Base-by-base conservation (phyloP, 2,329 filamentous ascomycete species). In the Claviceps pazoutovae region DNA sequence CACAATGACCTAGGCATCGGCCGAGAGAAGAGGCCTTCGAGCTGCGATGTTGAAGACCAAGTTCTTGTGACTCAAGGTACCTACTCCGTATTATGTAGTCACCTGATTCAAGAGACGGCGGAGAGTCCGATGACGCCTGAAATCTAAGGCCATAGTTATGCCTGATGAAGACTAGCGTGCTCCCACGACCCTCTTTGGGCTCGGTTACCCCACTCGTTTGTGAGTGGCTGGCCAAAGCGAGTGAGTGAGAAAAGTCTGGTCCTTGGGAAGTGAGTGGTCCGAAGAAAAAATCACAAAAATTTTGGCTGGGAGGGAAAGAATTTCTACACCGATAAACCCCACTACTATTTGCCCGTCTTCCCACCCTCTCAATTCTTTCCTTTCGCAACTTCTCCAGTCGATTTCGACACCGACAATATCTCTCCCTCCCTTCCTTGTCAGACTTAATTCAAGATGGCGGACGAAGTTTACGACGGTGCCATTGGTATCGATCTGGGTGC, bases 401-500 rank as follows among this genome's bases (percentile, higher is more conserved):
- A 50, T 48, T 41, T 54, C 50, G 54, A 56, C 54, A 50, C 39
- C 47, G 44, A 54, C 41, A 30, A 52, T 44, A 46, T 16, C 51
- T 37, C 44, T 38, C 56, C 54, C 43, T 42, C 42, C 41, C 54
- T 58, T 59, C 54, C 59, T 61, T 56, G 62, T 57, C 55, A 60
- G 57, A 62, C 60, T 57, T 60, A 55, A 43, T 62, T 62, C 66
- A 88, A 75, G 70, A 96, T 96, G 91, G 84, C 88, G 72, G 89
- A 95, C 74, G 91, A 96, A 84, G 84, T 94, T 67, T 98, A 97
- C 74, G 93, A 98, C 73, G 93, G 93, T 86, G 93, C 93, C 83
- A 88, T 97, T 78, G 93, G 93, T 83, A 98, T 98, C 79, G 93
- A 98, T 84, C 82, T 98, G 78, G 93, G 91, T 95, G 78, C 67